Evolutionary conservation across 305 asterid species (phyloP).

Genomic region (Rubia occidens): DNA sequence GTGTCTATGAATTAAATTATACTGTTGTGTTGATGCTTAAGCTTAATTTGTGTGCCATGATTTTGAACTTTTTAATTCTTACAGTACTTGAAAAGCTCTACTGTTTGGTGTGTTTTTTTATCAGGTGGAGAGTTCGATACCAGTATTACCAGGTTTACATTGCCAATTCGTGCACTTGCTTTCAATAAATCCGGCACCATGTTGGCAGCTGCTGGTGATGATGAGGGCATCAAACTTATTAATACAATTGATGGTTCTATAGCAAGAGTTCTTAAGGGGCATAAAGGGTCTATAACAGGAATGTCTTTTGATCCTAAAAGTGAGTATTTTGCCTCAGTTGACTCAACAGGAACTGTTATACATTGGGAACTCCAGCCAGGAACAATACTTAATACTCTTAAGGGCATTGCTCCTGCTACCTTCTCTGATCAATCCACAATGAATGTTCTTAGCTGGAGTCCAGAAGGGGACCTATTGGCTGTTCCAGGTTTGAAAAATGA

Average conservation of each 20-base stretch:
- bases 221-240: conserved; percentile 86
- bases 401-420: conserved; percentile 71
- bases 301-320: conserved; percentile 88
- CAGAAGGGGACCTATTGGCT: conserved; percentile 91
- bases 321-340: conserved; percentile 87
- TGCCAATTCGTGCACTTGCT: conserved; percentile 79
- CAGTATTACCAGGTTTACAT: conserved; percentile 81
- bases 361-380: conserved; percentile 93
- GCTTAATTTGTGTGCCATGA: not conserved
- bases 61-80: not conserved
- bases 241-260: conserved; percentile 89
- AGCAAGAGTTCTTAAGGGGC: conserved; percentile 90
- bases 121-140: conserved; percentile 93
- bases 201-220: conserved; percentile 98
- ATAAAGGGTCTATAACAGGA: conserved; percentile 79
- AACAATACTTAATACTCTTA: conserved; percentile 59
- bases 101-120: not conserved
- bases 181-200: conserved; percentile 84
- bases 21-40: not conserved
- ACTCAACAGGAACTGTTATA: conserved; percentile 78
- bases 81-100: not conserved
- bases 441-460: conserved; percentile 83
- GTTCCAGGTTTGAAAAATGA: conserved; percentile 93
- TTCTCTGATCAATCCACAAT: conserved; percentile 42
- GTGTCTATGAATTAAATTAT: not conserved